Percentiles rank a stretch among this genome's conserved stretches.
These are phyloP conservation scores for Cercophora scortea DNA, from an alignment of 495 filamentous ascomycete genomes.

Conservation along the genomic window DNA sequence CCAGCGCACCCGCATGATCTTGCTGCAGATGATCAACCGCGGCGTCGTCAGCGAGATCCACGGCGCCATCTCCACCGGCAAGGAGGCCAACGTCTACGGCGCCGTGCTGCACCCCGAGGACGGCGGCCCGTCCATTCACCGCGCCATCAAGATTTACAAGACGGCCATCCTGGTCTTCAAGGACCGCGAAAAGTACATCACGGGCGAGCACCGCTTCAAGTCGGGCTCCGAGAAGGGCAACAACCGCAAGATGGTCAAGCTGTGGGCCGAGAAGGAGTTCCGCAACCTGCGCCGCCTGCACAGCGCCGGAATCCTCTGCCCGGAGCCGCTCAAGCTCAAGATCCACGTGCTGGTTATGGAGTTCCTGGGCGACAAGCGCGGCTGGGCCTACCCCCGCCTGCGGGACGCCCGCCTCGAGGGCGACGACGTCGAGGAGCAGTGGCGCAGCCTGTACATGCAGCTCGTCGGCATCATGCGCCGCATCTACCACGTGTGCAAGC, in stretches of 20 bases:
- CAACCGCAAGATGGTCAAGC: slow-evolving; percentile 89
- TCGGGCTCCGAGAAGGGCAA: slow-evolving; percentile 84
- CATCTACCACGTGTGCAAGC: slow-evolving; percentile 79
- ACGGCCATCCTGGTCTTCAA: slow-evolving; percentile 95
- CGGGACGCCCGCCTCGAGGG: slow-evolving; percentile 38
- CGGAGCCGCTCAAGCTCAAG: slow-evolving; percentile 80
- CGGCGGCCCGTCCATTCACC: slow-evolving; percentile 39
- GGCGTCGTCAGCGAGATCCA: slow-evolving; percentile 76
- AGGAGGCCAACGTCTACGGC: slow-evolving; percentile 96
- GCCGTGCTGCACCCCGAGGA: slow-evolving; percentile 34
- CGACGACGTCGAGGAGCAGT: slow-evolving; percentile 61
- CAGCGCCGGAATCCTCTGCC: slow-evolving; percentile 76
- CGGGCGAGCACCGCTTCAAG: slow-evolving; percentile 72
- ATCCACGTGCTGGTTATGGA: slow-evolving; percentile 89
- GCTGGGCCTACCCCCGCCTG: slow-evolving; percentile 76
- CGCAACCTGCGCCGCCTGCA: slow-evolving; percentile 81
- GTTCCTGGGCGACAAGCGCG: slow-evolving; percentile 81
- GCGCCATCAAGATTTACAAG: slow-evolving; percentile 97
- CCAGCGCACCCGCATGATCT: slow-evolving; percentile 86
- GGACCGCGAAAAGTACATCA: slow-evolving; percentile 89
- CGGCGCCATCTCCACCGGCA: slow-evolving; percentile 88
- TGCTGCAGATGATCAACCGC: slow-evolving; percentile 90
- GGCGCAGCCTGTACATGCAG: slow-evolving; percentile 72
- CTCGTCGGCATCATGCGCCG: slow-evolving; percentile 81
- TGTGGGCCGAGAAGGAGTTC: slow-evolving; percentile 99